phyloP scores from a whole-genome alignment of 805 yeast genomes.

The Yarrowia sp. region DNA sequence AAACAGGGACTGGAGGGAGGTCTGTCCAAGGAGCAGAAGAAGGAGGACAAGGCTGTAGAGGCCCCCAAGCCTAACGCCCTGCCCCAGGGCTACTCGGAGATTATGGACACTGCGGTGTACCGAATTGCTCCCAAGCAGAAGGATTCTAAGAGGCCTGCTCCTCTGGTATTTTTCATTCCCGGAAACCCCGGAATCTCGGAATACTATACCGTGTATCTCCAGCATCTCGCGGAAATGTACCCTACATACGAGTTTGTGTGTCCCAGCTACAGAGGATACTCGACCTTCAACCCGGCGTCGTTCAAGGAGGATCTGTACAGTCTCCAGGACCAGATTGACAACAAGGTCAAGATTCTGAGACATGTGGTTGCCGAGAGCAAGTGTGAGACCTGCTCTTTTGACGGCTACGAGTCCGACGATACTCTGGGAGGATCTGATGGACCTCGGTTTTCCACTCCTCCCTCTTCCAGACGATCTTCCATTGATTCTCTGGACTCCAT shows the following conservation, averaged over 20 bases:
- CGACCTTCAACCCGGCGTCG: slow-evolving; percentile 28
- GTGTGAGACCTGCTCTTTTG: neutral
- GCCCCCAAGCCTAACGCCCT: neutral
- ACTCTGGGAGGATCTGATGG: neutral
- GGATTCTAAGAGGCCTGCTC: slow-evolving; percentile 28
- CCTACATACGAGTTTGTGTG: slow-evolving; percentile 54
- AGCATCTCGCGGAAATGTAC: slow-evolving; percentile 41
- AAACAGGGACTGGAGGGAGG: slow-evolving; percentile 21
- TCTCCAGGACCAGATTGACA: slow-evolving; percentile 55
- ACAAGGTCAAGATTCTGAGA: slow-evolving; percentile 52
- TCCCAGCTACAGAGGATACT: slow-evolving; percentile 64
- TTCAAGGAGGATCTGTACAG: slow-evolving; percentile 19
- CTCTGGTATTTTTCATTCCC: slow-evolving; percentile 58
- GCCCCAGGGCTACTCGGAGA: slow-evolving; percentile 18
- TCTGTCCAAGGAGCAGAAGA: neutral
- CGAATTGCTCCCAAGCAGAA: slow-evolving; percentile 4
- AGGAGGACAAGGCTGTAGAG: neutral
- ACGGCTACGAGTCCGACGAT: slow-evolving; percentile 14
- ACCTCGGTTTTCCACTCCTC: neutral
- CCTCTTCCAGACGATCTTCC: neutral
- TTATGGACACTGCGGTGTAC: slow-evolving; percentile 12
- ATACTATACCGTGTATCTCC: slow-evolving; percentile 57
- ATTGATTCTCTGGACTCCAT: neutral
- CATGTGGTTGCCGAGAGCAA: slow-evolving; percentile 31
- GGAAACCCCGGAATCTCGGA: slow-evolving; percentile 76